Conservation (phyloP, 164 flowering plant species). For the Vitis cinerea region DNA sequence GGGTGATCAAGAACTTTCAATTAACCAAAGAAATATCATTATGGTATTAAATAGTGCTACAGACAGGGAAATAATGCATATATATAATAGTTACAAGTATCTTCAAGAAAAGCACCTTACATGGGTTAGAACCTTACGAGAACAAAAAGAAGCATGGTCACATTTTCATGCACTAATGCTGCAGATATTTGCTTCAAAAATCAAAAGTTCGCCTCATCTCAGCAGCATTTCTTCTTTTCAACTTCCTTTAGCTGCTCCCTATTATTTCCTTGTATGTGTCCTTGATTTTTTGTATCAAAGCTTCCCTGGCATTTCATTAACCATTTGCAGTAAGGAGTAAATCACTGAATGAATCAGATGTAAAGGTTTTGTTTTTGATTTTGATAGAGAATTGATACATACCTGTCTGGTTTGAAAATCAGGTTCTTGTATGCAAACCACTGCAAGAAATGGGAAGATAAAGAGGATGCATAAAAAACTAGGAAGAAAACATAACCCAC, state of each 20-base stretch:
- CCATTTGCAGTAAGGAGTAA: background rate
- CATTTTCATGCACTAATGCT: conserved; percentile 12
- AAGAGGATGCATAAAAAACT: background rate
- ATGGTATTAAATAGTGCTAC: background rate
- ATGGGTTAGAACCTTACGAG: conserved; percentile 13
- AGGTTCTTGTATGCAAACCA: conserved; percentile 85
- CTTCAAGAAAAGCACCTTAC: background rate
- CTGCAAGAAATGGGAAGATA: conserved; percentile 41
- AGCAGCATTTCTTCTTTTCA: conserved; percentile 7
- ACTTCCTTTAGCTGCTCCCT: conserved; percentile 46
- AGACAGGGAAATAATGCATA: background rate
- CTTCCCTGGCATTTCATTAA: conserved; percentile 48
- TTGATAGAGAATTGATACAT: background rate
- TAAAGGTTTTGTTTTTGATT: background rate
- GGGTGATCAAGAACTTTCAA: conserved; percentile 1
- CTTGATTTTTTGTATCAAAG: conserved; percentile 56
- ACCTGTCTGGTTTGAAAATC: conserved; percentile 85
- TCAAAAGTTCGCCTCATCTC: background rate
- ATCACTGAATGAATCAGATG: no score
- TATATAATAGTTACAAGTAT: conserved; percentile 11
- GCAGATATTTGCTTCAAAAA: background rate
- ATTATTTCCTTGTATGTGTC: conserved; percentile 54
- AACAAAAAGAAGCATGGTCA: conserved; percentile 14
- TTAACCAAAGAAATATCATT: conserved; percentile 1
- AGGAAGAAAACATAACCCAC: background rate